Conservation (phyloP, 441 rosid species). For the Omphalea diandra region DNA sequence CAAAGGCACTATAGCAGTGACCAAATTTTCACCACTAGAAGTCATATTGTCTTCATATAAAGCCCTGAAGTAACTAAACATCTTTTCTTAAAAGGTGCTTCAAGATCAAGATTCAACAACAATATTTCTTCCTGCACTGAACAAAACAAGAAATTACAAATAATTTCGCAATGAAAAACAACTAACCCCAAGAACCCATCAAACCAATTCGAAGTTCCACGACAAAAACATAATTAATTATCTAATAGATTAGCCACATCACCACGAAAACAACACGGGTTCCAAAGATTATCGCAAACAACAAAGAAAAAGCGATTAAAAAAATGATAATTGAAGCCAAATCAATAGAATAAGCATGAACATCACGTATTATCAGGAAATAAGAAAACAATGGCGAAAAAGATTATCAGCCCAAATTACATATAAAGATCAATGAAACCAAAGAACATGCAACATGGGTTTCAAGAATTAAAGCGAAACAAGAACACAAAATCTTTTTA, state of each 20-base stretch:
- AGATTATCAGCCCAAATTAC: background rate
- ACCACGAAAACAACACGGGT: background rate
- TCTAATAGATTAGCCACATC: background rate
- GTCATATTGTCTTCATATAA: conserved; percentile 25
- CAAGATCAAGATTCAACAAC: background rate
- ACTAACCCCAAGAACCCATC: background rate
- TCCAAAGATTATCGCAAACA: background rate
- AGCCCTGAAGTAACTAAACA: conserved; percentile 33
- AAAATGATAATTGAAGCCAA: background rate
- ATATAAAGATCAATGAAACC: background rate
- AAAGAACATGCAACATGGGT: conserved; percentile 2
- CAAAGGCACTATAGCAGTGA: conserved; percentile 62
- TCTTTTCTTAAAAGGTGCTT: conserved; percentile 27
- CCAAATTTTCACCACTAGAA: conserved; percentile 41
- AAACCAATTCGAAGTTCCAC: background rate
- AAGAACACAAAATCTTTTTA: background rate
- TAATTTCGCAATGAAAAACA: background rate
- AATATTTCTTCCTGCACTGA: conserved; percentile 25
- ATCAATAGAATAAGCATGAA: background rate
- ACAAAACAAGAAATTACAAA: background rate
- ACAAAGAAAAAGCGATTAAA: background rate
- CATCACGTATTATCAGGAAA: background rate
- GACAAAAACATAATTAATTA: background rate
- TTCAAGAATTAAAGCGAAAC: background rate
- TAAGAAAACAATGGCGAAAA: background rate